Base-by-base conservation (phyloP, 768 basidiomycete genomes). In the Tylopilus intermedius region DNA sequence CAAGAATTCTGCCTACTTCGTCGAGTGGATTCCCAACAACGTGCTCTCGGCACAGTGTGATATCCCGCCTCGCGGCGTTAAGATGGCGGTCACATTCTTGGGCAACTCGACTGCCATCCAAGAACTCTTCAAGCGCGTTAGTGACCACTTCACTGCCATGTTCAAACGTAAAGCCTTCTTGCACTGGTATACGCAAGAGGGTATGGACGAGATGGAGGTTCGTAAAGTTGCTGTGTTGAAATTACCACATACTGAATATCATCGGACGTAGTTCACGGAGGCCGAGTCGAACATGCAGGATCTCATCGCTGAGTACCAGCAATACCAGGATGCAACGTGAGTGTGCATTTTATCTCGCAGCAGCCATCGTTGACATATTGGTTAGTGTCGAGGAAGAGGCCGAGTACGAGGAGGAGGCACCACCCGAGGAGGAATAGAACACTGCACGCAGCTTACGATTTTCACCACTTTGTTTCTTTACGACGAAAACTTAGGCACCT, bases 21-120 rank as follows among this genome's bases (percentile, higher is more conserved):
- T 97, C 60, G 94, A 99, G 73, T 99, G 96, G 96, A 98, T 99
- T 61, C 96, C 96, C 64, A 96, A 96, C 84, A 98, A 98, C 66
- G 90, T 98, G 55, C 84, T 94, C 64, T 94, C 93, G 37, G 94
- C 96, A 57, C 94, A 97, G 74, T 98, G 95, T 79, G 93, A 96
- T 75, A 95, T 98, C 63, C 82, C 96, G 64, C 94, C 96, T 47
- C 85, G 92, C 55, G 93, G 93, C 35, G 79, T 91, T 63, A 94
- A 93, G 83, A 94, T 94, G 93, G 88, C 92, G 11, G 93, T 92
- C 51, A 97, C 94, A 26, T 98, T 97, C 80, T 80, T 97, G 69
- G 94, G 94, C 64, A 97, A 97, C 80, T 93, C 90, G 39, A 97
- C 94, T 33, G 88, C 90, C 54, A 95, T 97, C 70, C 94, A 96